Evolutionary conservation across 768 basidiomycete genomes (phyloP).

Genomic region (Tylopilus sp.): DNA sequence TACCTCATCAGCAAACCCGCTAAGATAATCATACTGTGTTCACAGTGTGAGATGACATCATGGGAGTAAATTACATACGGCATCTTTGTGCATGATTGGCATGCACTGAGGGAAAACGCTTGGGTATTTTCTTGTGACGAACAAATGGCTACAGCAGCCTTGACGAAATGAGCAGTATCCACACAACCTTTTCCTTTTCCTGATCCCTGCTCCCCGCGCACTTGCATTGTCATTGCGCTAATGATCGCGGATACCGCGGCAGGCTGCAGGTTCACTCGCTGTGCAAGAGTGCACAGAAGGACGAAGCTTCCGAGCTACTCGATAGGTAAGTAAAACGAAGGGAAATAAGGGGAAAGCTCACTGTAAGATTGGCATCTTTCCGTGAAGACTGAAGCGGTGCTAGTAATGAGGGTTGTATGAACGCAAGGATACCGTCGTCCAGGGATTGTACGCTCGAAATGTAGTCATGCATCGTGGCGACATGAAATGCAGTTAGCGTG

Average conservation of each 20-base stretch:
- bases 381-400: constrained; percentile 48
- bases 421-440: constrained; percentile 64
- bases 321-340: neutral
- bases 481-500: constrained; percentile 78
- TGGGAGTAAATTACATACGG: constrained; percentile 42
- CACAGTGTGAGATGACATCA: neutral
- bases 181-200: constrained; percentile 33
- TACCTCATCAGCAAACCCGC: constrained; percentile 47
- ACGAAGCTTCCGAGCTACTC: constrained; percentile 69
- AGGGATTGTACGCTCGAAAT: constrained; percentile 54
- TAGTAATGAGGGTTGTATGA: constrained; percentile 60
- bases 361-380: constrained; percentile 49
- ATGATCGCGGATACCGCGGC: constrained; percentile 61
- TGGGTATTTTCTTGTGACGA: constrained; percentile 57
- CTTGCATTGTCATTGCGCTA: constrained; percentile 48
- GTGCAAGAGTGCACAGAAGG: constrained; percentile 66
- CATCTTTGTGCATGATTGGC: constrained; percentile 43
- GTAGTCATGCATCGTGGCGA: constrained; percentile 76
- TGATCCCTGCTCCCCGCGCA: constrained; percentile 25
- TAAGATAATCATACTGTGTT: constrained; percentile 19
- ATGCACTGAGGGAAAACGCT: constrained; percentile 36
- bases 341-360: constrained; percentile 29
- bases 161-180: constrained; percentile 57
- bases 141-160: constrained; percentile 62
- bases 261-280: constrained; percentile 56